phyloP scores from a whole-genome alignment of 345 rosid species.

The Eucalyptus polybractea region DNA sequence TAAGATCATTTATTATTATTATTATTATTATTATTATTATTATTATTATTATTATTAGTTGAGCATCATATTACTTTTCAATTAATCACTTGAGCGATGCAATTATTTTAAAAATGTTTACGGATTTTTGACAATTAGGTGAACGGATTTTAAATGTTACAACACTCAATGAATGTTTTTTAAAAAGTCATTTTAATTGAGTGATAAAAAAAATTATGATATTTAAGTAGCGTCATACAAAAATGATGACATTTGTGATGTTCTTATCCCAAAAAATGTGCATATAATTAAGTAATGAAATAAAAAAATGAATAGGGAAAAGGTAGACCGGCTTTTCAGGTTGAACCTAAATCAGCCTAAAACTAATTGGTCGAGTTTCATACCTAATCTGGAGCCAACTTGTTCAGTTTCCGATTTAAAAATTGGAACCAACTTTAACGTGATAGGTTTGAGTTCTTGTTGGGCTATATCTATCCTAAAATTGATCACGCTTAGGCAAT shows the following conservation, averaged over 20 bases:
- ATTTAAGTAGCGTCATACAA: too few species aligned
- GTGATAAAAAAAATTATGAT: background rate
- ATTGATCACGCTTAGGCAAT: background rate
- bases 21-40: background rate
- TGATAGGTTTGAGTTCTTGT: background rate
- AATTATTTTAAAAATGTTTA: background rate
- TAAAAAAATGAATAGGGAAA: background rate
- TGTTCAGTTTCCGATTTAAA: background rate
- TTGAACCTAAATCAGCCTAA: background rate
- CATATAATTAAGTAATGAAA: background rate
- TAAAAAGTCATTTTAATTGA: background rate
- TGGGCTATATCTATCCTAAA: background rate
- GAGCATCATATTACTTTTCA: background rate
- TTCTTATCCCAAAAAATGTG: background rate
- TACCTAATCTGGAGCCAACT: background rate
- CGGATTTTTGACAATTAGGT: rapidly evolving
- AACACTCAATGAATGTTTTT: background rate
- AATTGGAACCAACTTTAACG: background rate
- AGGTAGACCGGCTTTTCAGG: background rate
- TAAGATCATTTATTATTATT: background rate
- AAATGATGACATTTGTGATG: background rate
- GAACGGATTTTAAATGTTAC: background rate
- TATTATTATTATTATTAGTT: background rate
- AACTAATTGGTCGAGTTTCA: background rate
- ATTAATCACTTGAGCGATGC: background rate